These are phyloP conservation scores for Suhomyces bribrorum DNA, from an alignment of 1,139 yeast species.

Conservation along the genomic window DNA sequence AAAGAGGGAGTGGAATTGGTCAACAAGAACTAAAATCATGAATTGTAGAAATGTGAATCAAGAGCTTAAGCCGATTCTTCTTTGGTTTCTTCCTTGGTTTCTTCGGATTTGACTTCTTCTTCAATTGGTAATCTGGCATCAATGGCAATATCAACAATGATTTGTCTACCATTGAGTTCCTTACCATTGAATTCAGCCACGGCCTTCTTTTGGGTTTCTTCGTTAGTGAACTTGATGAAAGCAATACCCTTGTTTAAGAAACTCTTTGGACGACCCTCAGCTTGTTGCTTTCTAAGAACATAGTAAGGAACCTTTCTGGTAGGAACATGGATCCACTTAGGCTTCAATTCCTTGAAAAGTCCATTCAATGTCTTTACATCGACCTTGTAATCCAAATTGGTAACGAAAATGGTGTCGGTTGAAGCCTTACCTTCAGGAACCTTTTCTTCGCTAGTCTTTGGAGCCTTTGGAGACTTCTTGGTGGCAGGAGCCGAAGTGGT, in stretches of 20 bases:
- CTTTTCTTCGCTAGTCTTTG: constrained; percentile 20
- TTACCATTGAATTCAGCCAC: constrained; percentile 54
- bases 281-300: constrained; percentile 39
- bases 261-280: constrained; percentile 25
- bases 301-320: constrained; percentile 44
- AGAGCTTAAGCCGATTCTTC: constrained; percentile 4
- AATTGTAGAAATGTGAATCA: constrained; percentile 5
- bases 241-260: constrained; percentile 65
- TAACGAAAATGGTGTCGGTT: constrained; percentile 55
- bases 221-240: constrained; percentile 53
- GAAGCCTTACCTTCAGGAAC: constrained; percentile 59
- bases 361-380: constrained; percentile 45
- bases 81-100: constrained; percentile 3
- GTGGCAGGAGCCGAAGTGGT: constrained; percentile 11
- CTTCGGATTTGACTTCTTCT: constrained; percentile 16
- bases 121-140: constrained; percentile 41
- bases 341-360: constrained; percentile 49
- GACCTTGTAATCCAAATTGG: constrained; percentile 55
- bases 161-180: constrained; percentile 52
- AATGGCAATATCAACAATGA: constrained; percentile 59
- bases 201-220: constrained; percentile 50
- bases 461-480: constrained; percentile 9
- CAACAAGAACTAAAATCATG: constrained; percentile 13
- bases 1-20: constrained; percentile 6
- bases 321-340: constrained; percentile 61